Evolutionary conservation across 441 rosid species (phyloP), one percentile per base, ranked within the genome.

Genomic region (Lepidium campestre): DNA sequence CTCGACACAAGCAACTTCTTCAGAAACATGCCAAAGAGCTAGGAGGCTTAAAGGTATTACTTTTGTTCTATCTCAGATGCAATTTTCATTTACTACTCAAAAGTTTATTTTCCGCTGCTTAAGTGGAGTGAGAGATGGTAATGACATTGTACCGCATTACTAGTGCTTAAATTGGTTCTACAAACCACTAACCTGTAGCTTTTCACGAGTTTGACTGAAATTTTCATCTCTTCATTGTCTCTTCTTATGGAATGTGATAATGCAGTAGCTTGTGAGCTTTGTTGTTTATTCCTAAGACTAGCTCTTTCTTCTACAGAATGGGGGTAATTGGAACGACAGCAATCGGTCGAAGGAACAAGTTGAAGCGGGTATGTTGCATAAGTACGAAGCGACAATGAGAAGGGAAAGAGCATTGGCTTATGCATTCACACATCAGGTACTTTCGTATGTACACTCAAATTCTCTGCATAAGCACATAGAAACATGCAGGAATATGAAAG

Each of bases 11-110:
- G 47, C 99, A 87, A 70, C 86, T 91, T 34, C 68, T 86, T 62
- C 96, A 94, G 57, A 91, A 93, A 71, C 97, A 90, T 69, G 97
- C 88, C 3, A 85, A 82, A 70, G 93, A 91, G 80, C 75, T 85
- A 45, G 86, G 82, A 67, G 84, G 77, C 74, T 63, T 81, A 39
- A 83, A 75, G 89, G 97, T 86, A 35, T 70, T 68, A 67, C 57
- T 49, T 76, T 83, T 52, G 34, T 18, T n/a, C n/a, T 57, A 22
- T 39, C 50, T 67, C 49, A 42, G 2, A 23, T 40, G 34, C 32
- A 41, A 20, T 44, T 32, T 32, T 32, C 40, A 15, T 15, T 35
- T 27, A 18, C 40, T 3, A 45, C 45, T 13, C 10, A 17, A 10
- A 20, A 40, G 34, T 19, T 58, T 65, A 12, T n/a, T 48, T 20